These are phyloP conservation scores for Paramyrothecium sp. DNA, from an alignment of 2,329 filamentous ascomycete species.

Conservation along the genomic window DNA sequence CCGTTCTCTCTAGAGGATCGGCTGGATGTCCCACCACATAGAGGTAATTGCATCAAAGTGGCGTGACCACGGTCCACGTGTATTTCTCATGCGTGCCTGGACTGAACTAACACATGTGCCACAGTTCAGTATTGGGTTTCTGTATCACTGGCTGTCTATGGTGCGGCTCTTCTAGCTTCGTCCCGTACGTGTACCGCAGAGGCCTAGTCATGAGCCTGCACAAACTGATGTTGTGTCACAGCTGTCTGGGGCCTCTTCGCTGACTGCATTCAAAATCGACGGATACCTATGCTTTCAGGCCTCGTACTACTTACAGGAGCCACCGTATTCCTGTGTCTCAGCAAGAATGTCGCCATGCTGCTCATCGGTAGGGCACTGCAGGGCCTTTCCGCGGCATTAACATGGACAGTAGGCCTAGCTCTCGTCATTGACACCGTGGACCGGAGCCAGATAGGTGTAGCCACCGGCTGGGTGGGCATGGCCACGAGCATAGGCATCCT, in stretches of 20 bases:
- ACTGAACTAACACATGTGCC: neutral
- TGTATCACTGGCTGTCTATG: slow-evolving; percentile 31
- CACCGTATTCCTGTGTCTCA: slow-evolving; percentile 29
- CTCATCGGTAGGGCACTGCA: slow-evolving; percentile 29
- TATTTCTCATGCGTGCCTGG: no score
- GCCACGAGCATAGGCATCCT: slow-evolving; percentile 30
- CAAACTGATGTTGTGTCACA: slow-evolving; percentile 10
- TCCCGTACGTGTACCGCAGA: slow-evolving; percentile 22
- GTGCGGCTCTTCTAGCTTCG: slow-evolving; percentile 24
- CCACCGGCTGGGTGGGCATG: slow-evolving; percentile 31
- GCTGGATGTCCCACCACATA: slow-evolving; percentile 18
- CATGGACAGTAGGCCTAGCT: slow-evolving; percentile 34
- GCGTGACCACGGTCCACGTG: neutral
- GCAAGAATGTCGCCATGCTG: slow-evolving; percentile 26
- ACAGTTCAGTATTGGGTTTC: slow-evolving; percentile 33
- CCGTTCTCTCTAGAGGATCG: slow-evolving; percentile 27
- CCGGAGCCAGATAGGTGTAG: slow-evolving; percentile 24
- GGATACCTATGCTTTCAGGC: slow-evolving; percentile 29
- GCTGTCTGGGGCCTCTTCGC: slow-evolving; percentile 34
- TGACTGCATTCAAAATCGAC: slow-evolving; percentile 29
- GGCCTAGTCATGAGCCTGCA: neutral
- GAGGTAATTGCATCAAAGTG: neutral
- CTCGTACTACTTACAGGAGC: slow-evolving; percentile 25
- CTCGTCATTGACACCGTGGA: slow-evolving; percentile 32
- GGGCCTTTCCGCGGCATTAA: slow-evolving; percentile 29